Percentiles rank a stretch among this genome's conserved stretches.
Evolutionary conservation across 129 eudicot species (phyloP).

Genomic region (carrot (Daucus carota)): DNA sequence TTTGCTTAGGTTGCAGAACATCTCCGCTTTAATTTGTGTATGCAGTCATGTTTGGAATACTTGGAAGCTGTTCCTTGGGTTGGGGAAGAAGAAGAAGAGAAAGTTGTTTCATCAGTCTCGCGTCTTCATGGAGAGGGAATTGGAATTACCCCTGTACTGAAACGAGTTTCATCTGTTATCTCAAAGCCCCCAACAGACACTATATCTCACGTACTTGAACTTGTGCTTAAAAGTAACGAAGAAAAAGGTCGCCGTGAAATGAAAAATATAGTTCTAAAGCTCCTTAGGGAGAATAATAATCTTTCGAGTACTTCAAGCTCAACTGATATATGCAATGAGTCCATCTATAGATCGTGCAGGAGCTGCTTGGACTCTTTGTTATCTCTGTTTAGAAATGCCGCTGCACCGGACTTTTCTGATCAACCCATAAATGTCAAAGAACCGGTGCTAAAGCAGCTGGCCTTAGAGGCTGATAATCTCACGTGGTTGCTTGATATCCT

Average conservation of each 20-base stretch:
- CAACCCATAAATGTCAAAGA: constrained; percentile 35
- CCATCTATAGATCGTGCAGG: constrained; percentile 53
- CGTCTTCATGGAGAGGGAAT: constrained; percentile 60
- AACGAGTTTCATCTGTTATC: constrained; percentile 67
- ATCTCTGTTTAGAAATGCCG: constrained; percentile 49
- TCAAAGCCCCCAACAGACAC: constrained; percentile 72
- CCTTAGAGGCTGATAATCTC: constrained; percentile 76
- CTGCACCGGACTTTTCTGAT: constrained; percentile 36
- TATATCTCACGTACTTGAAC: constrained; percentile 68
- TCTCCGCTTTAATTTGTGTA: constrained; percentile 69
- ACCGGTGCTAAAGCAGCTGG: constrained; percentile 51
- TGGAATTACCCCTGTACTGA: constrained; percentile 61
- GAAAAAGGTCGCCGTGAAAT: constrained; percentile 87
- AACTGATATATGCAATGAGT: constrained; percentile 47
- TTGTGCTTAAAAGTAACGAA: constrained; percentile 81
- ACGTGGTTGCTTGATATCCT: constrained; percentile 85
- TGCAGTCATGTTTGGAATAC: constrained; percentile 71
- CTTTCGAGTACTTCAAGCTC: constrained; percentile 39
- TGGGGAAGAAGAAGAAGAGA: constrained; percentile 95
- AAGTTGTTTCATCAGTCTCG: constrained; percentile 66
- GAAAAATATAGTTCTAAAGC: constrained; percentile 76
- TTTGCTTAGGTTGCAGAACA: constrained; percentile 67
- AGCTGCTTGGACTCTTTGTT: constrained; percentile 48
- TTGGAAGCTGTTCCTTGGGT: constrained; percentile 99
- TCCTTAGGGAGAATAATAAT: constrained; percentile 64